phyloP scores from a whole-genome alignment of 1,284 basidiomycete genomes.

The Apiotrichum gamsii region DNA sequence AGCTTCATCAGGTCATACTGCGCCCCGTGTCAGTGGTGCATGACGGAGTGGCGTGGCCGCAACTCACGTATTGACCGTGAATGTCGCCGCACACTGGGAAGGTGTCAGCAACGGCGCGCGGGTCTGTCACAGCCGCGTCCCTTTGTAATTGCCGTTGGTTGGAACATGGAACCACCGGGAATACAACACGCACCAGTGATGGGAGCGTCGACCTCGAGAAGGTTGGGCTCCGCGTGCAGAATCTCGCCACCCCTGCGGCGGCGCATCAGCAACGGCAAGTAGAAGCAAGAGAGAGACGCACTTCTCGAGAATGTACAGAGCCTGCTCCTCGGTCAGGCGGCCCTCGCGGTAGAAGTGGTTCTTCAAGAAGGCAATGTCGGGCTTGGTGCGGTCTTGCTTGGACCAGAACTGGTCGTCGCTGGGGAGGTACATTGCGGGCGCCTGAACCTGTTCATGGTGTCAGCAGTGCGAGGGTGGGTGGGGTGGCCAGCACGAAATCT shows the following conservation, averaged over 20 bases:
- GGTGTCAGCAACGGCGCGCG: constrained; percentile 9
- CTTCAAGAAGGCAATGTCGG: constrained; percentile 95
- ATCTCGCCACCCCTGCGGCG: constrained; percentile 60
- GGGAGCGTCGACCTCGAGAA: constrained; percentile 86
- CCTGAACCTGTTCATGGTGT: constrained; percentile 67
- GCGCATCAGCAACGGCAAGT: background rate
- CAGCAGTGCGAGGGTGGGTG: background rate
- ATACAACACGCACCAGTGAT: constrained; percentile 89
- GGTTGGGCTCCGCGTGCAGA: constrained; percentile 73
- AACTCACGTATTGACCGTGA: constrained; percentile 92
- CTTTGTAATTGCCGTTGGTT: no score
- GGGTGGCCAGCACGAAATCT: no score
- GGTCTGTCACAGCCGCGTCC: no score
- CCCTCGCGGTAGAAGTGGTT: constrained; percentile 99
- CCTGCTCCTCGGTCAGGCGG: constrained; percentile 81
- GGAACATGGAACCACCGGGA: constrained; percentile 4
- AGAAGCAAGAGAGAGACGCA: constrained; percentile 21
- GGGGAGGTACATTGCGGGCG: constrained; percentile 85
- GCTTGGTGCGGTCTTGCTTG: constrained; percentile 72
- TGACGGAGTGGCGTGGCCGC: no score
- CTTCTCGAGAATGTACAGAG: constrained; percentile 76
- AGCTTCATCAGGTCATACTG: constrained; percentile 98
- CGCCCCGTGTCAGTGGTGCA: background rate
- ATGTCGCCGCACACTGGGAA: constrained; percentile 82
- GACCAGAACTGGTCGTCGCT: constrained; percentile 92